A percentile compares a stretch with the other conserved stretches of the same genome.
Conservation (phyloP, 164 flowering plant genomes). For the Liquidambar formosana region DNA sequence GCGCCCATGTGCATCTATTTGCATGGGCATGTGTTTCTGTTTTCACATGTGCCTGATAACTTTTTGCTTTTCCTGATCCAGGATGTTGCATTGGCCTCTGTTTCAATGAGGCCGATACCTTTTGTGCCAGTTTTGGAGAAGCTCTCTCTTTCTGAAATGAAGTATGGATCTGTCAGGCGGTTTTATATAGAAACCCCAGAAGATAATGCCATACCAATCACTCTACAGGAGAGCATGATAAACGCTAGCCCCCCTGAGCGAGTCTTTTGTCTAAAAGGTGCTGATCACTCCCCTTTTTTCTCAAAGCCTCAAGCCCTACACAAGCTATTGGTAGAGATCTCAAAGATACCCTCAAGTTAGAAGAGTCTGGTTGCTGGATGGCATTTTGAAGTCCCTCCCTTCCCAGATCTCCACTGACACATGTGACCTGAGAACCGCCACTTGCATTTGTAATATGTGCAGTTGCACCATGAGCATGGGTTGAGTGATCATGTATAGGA, state of each 20-base stretch:
- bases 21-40: too few relatives aligned
- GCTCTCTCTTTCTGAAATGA: constrained; percentile 69
- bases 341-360: constrained; percentile 41
- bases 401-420: neutral
- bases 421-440: neutral
- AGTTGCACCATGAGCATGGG: neutral
- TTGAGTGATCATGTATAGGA: neutral
- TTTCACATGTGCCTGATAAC: constrained; percentile 9
- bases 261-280: constrained; percentile 78
- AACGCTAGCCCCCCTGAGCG: constrained; percentile 67
- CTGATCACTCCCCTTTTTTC: constrained; percentile 97
- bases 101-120: constrained; percentile 92
- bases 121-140: constrained; percentile 87
- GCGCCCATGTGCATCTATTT: too few relatives aligned
- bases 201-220: constrained; percentile 74
- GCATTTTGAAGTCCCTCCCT: neutral
- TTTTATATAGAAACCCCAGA: constrained; percentile 81
- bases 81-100: constrained; percentile 94
- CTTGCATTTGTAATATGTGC: neutral
- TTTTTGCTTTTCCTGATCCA: constrained; percentile 24
- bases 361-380: neutral
- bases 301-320: constrained; percentile 95
- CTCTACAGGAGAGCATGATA: constrained; percentile 71
- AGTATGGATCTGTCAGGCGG: constrained; percentile 81
- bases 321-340: constrained; percentile 74